phyloP scores from a whole-genome alignment of 352 stramenopile genomes.

The Pilasporangium apinafurcum region DNA sequence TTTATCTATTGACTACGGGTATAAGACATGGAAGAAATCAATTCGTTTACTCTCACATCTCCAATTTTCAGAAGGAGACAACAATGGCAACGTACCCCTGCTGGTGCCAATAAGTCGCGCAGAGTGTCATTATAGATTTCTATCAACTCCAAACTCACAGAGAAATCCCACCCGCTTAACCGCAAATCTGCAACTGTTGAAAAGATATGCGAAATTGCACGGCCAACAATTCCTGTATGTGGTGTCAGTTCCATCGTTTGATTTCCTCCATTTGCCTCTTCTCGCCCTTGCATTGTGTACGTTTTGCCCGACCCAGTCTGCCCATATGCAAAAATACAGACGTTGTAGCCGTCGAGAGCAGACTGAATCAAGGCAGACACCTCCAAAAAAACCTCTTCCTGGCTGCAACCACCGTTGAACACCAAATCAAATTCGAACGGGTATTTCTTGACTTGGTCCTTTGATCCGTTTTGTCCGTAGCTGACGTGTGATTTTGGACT shows the following conservation, averaged over 20 bases:
- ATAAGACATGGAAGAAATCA: neutral
- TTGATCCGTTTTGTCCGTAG: conserved; percentile 53
- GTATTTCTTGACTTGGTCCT: conserved; percentile 75
- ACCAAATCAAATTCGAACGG: conserved; percentile 98
- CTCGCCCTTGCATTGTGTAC: conserved; percentile 82
- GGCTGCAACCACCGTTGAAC: conserved; percentile 89
- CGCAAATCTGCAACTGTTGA: conserved; percentile 49
- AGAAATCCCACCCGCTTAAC: conserved; percentile 70
- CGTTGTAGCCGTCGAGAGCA: conserved; percentile 93
- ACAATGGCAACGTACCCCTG: conserved; percentile 23
- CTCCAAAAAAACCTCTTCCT: conserved; percentile 97
- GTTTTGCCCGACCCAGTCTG: conserved; percentile 87
- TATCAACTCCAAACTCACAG: conserved; percentile 81
- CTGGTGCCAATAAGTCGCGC: conserved; percentile 85
- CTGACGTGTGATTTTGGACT: conserved; percentile 60
- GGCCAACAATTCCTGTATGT: conserved; percentile 77
- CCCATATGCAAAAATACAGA: conserved; percentile 94
- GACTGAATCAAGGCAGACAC: conserved; percentile 93
- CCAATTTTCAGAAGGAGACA: neutral
- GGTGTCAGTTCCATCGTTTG: conserved; percentile 31
- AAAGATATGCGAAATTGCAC: conserved; percentile 77
- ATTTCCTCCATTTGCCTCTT: conserved; percentile 21
- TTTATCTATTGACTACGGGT: conserved; percentile 46
- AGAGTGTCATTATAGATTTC: conserved; percentile 99
- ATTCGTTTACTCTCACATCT: no score